A percentile compares a stretch with the other conserved stretches of the same genome.
Evolutionary conservation across 495 filamentous ascomycete genomes (phyloP).

Genomic region (Aspergillus biplanus): DNA sequence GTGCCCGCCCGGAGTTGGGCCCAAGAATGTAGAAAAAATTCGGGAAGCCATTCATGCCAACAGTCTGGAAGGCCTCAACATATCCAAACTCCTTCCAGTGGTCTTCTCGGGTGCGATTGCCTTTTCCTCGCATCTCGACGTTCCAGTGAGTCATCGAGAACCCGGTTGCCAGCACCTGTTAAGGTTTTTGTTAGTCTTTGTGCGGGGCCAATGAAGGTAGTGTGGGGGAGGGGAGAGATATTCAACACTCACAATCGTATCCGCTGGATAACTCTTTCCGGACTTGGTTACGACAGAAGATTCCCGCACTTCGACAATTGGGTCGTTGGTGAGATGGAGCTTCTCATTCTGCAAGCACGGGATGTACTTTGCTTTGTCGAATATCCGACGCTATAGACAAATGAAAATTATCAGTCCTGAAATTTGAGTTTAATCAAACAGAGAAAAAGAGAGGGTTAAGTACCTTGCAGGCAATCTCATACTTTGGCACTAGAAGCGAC

Average conservation of each 20-base stretch:
- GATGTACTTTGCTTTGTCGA: conserved; percentile 11
- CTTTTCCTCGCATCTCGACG: conserved; percentile 9
- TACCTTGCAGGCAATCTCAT: conserved; percentile 18
- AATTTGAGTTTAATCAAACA: neutral
- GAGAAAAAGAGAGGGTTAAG: neutral
- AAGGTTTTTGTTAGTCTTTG: neutral
- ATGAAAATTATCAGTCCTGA: neutral
- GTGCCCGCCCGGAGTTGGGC: conserved; percentile 25
- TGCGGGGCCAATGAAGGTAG: neutral
- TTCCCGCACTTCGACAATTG: neutral
- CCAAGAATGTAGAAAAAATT: conserved; percentile 26
- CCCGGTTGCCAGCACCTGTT: conserved; percentile 20
- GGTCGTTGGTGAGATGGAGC: conserved; percentile 13
- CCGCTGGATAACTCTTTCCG: conserved; percentile 5
- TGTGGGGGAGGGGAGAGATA: neutral
- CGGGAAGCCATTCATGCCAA: conserved; percentile 27
- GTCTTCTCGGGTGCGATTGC: conserved; percentile 5
- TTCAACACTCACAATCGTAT: conserved; percentile 9
- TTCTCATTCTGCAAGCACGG: conserved; percentile 9
- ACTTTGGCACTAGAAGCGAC: conserved; percentile 9
- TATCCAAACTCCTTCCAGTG: conserved; percentile 19
- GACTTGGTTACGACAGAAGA: conserved; percentile 10
- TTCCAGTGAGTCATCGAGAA: conserved; percentile 20
- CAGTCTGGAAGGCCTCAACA: conserved; percentile 19
- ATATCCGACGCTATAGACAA: conserved; percentile 1